These are phyloP conservation scores for Trichosporon inkin DNA, from an alignment of 1,284 basidiomycete species.

Conservation along the genomic window DNA sequence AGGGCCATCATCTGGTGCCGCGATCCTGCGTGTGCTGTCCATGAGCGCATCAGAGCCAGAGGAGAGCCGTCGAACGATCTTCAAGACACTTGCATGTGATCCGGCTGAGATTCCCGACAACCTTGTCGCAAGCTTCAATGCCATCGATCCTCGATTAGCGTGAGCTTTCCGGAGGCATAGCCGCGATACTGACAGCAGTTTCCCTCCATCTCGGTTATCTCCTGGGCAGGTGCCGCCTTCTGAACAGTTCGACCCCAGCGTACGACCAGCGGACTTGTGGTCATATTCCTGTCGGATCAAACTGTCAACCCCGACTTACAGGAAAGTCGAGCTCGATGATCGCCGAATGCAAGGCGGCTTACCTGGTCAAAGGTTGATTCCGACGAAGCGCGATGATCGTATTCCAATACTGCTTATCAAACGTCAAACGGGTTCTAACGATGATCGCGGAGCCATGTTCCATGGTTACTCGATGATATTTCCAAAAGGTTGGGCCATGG, in stretches of 20 bases:
- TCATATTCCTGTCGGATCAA: slow-evolving; percentile 19
- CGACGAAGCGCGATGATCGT: slow-evolving; percentile 68
- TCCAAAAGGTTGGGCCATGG: slow-evolving; percentile 81
- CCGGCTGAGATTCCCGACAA: slow-evolving; percentile 65
- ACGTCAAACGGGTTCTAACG: slow-evolving; percentile 46
- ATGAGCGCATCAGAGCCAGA: slow-evolving; percentile 56
- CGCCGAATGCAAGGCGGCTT: slow-evolving; percentile 67
- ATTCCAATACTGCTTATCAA: slow-evolving; percentile 77
- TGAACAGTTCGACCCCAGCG: not conserved
- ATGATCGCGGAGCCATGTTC: slow-evolving; percentile 44
- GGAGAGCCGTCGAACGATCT: slow-evolving; percentile 70
- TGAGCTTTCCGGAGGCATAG: slow-evolving; percentile 17
- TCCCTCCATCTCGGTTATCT: slow-evolving; percentile 27
- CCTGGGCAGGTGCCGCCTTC: not conserved
- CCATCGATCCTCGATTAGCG: slow-evolving; percentile 63
- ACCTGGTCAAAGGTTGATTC: slow-evolving; percentile 66
- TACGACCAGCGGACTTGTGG: not conserved
- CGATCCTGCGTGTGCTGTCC: slow-evolving; percentile 67
- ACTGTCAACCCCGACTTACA: slow-evolving; percentile 63
- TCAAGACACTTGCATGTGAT: slow-evolving; percentile 59
- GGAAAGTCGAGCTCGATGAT: slow-evolving; percentile 77
- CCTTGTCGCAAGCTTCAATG: slow-evolving; percentile 69
- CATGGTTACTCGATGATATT: slow-evolving; percentile 81
- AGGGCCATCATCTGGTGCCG: slow-evolving; percentile 73
- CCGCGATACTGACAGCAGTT: slow-evolving; percentile 18